A percentile compares a stretch with the other conserved stretches of the same genome.
Conservation (phyloP, 1,139 yeast genomes). For the Suhomyces ambrosiae region DNA sequence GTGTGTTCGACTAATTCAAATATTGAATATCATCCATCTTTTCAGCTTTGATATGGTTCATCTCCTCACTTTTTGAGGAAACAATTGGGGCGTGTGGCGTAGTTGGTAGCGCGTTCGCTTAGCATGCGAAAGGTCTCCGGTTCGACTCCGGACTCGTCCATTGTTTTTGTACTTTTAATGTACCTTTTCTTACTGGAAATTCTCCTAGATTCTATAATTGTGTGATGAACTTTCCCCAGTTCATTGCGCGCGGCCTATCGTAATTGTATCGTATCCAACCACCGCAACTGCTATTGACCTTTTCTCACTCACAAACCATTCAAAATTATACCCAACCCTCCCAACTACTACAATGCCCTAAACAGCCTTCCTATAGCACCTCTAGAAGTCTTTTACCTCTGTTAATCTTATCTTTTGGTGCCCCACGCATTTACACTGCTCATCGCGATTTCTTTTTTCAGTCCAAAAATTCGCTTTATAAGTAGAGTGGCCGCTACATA, state of each 20-base stretch:
- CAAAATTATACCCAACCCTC: too few relatives aligned
- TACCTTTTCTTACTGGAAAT: too few relatives aligned
- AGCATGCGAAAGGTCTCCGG: slow-evolving; percentile 91
- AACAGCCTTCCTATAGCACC: background rate
- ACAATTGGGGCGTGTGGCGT: slow-evolving; percentile 79
- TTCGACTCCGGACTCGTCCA: slow-evolving; percentile 91
- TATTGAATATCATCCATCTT: background rate
- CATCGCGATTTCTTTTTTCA: slow-evolving; percentile 13
- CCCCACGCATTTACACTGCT: slow-evolving; percentile 3
- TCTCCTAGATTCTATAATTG: too few relatives aligned
- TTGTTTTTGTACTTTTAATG: slow-evolving; percentile 23
- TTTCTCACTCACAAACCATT: too few relatives aligned
- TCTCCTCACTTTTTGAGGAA: too few relatives aligned
- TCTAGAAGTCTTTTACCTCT: background rate
- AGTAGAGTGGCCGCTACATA: background rate
- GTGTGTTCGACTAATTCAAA: too few relatives aligned
- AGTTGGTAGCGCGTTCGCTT: slow-evolving; percentile 92
- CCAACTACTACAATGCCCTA: too few relatives aligned
- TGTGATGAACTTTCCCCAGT: too few relatives aligned
- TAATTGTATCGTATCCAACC: too few relatives aligned
- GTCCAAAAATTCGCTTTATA: background rate
- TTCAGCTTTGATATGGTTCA: background rate
- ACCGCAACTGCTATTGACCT: too few relatives aligned
- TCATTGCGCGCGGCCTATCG: too few relatives aligned
- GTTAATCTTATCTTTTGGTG: background rate